Evolutionary conservation across 345 rosid species (phyloP).

Genomic region (Eutrema yunnanense): DNA sequence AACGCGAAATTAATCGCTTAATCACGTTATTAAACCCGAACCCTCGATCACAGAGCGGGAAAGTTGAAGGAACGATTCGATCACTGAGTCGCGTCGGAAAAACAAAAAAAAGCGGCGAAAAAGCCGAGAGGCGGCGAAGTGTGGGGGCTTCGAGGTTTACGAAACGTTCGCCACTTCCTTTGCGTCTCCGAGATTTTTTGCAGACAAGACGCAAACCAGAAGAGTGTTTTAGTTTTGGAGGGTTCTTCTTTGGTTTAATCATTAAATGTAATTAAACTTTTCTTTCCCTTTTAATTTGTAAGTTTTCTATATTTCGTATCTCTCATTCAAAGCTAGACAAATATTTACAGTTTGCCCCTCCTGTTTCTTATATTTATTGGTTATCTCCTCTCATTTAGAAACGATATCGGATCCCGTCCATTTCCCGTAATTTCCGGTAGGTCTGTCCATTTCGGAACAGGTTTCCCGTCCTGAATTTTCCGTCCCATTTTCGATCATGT

Average conservation of each 20-base stretch:
- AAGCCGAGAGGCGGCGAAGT: constrained; percentile 3
- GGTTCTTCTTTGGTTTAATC: constrained; percentile 23
- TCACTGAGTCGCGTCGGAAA: neutral
- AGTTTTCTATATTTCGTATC: neutral
- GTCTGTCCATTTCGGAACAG: too few relatives aligned
- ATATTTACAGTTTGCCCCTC: neutral
- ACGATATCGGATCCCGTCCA: too few relatives aligned
- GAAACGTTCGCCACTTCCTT: constrained; percentile 19
- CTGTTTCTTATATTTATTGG: neutral
- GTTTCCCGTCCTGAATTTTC: too few relatives aligned
- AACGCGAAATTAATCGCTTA: constrained; percentile 11
- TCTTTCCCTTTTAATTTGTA: neutral
- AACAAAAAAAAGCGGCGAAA: neutral
- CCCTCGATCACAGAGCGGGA: neutral
- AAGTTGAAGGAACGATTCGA: neutral
- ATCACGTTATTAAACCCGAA: constrained; percentile 10
- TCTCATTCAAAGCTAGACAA: neutral
- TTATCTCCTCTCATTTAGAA: neutral
- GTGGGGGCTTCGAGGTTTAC: constrained; percentile 13
- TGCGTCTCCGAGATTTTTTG: constrained; percentile 25
- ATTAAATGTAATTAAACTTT: neutral
- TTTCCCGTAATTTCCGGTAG: too few relatives aligned
- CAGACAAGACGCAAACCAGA: constrained; percentile 28
- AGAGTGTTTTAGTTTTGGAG: constrained; percentile 22
- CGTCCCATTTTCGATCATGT: too few relatives aligned